phyloP scores from a whole-genome alignment of 768 basidiomycete genomes.

The Amanita pseudoporphyria region DNA sequence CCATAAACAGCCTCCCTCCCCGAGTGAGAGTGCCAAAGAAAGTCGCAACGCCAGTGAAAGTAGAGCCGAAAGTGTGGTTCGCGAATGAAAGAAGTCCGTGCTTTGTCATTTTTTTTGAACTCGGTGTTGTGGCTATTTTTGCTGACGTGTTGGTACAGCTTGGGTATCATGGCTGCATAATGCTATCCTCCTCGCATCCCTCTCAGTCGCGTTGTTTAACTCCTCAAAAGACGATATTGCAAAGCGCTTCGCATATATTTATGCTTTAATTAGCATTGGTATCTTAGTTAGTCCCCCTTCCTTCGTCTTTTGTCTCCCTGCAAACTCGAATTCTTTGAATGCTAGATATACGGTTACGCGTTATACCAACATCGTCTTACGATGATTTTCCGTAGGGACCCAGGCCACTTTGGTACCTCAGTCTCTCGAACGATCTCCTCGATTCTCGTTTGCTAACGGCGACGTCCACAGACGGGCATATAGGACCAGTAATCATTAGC shows the following conservation, averaged over 20 bases:
- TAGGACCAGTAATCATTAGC: conserved; percentile 80
- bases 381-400: conserved; percentile 84
- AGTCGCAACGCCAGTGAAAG: conserved; percentile 69
- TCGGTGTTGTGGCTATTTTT: too few species aligned
- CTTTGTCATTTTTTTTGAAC: not conserved
- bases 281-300: conserved; percentile 40
- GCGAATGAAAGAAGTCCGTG: conserved; percentile 84
- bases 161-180: conserved; percentile 93
- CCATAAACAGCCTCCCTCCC: conserved; percentile 56
- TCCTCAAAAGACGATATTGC: conserved; percentile 67
- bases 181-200: conserved; percentile 72
- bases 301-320: not conserved
- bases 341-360: conserved; percentile 67
- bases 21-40: conserved; percentile 75
- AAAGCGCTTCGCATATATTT: conserved; percentile 70
- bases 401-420: conserved; percentile 75
- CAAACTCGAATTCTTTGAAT: not conserved
- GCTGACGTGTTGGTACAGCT: conserved; percentile 31
- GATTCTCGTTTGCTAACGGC: not conserved
- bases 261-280: conserved; percentile 69
- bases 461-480: conserved; percentile 51
- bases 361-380: conserved; percentile 85
- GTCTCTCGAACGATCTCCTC: not conserved
- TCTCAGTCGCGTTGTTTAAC: conserved; percentile 85
- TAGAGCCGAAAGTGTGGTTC: conserved; percentile 97